phyloP scores from a whole-genome alignment of 306 rosid species.

The Acacia crassicarpa region DNA sequence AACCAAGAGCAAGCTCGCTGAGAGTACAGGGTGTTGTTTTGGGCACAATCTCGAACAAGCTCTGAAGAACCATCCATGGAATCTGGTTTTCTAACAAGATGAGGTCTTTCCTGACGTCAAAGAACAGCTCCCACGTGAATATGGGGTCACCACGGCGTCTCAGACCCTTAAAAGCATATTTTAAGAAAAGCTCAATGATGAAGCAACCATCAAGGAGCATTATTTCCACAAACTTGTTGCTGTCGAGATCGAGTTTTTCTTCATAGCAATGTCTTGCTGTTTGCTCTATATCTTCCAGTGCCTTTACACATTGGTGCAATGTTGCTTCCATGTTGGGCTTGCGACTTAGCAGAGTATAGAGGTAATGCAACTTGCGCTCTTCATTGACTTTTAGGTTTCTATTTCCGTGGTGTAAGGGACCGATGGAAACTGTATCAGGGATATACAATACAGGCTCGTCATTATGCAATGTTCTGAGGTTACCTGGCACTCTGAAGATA shows the following conservation, averaged over 20 bases:
- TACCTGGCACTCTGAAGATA: conserved; percentile 47
- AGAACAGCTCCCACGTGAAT: conserved; percentile 40
- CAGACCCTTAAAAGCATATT: conserved; percentile 36
- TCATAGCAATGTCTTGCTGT: conserved; percentile 46
- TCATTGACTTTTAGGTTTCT: conserved; percentile 23
- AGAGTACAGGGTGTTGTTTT: conserved; percentile 41
- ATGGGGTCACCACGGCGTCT: conserved; percentile 48
- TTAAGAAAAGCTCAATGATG: conserved; percentile 60
- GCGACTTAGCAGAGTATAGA: conserved; percentile 49
- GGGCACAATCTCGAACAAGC: conserved; percentile 44
- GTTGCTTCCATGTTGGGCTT: conserved; percentile 44
- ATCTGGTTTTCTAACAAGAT: conserved; percentile 61
- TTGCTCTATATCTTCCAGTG: conserved; percentile 42
- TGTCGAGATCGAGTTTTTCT: neutral
- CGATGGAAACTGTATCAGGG: conserved; percentile 50
- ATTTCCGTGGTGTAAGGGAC: conserved; percentile 48
- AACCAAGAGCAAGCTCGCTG: conserved; percentile 45
- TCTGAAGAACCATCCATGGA: conserved; percentile 49
- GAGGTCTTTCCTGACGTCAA: conserved; percentile 39
- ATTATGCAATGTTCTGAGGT: neutral
- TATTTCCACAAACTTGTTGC: conserved; percentile 40
- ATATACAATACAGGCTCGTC: neutral
- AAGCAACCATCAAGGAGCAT: conserved; percentile 63
- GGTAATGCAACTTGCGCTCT: conserved; percentile 52
- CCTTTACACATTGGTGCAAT: conserved; percentile 38